phyloP scores from a whole-genome alignment of 2,329 filamentous ascomycete species.

The Phoma sp. region DNA sequence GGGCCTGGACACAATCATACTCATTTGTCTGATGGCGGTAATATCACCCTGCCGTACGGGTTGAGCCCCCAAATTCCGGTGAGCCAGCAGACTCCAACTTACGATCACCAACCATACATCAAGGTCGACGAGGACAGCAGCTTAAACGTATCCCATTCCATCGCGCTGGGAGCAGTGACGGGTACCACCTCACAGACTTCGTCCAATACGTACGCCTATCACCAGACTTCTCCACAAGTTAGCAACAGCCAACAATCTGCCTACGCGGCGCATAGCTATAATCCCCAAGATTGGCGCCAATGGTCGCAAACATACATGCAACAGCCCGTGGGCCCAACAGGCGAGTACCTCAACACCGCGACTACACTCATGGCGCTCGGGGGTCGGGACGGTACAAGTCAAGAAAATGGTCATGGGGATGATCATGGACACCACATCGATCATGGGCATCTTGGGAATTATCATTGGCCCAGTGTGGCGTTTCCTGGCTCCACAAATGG shows the following conservation, averaged over 20 bases:
- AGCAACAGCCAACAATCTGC: constrained; percentile 26
- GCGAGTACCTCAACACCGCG: constrained; percentile 48
- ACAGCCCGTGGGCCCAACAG: constrained; percentile 29
- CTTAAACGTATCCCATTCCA: constrained; percentile 40
- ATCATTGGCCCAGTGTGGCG: constrained; percentile 41
- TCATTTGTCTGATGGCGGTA: constrained; percentile 16
- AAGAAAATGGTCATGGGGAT: constrained; percentile 25
- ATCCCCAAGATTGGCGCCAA: constrained; percentile 44
- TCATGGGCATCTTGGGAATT: constrained; percentile 25
- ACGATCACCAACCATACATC: constrained; percentile 38
- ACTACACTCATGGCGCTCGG: constrained; percentile 48
- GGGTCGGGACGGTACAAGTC: constrained; percentile 34
- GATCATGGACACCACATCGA: constrained; percentile 25
- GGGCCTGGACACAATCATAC: constrained; percentile 25
- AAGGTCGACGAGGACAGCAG: constrained; percentile 31
- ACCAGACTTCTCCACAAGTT: constrained; percentile 25
- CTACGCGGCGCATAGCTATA: constrained; percentile 35
- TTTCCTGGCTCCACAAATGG: constrained; percentile 34
- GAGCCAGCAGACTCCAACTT: constrained; percentile 31
- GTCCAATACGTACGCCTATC: constrained; percentile 33
- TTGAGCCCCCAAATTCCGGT: constrained; percentile 29
- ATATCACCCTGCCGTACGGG: constrained; percentile 33
- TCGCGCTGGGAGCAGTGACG: constrained; percentile 36
- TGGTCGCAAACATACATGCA: constrained; percentile 44
- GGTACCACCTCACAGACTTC: constrained; percentile 28